Evolutionary conservation across 2,329 filamentous ascomycete genomes (phyloP), one percentile per base, ranked within the genome.

Genomic region (Aureobasidium sp.): DNA sequence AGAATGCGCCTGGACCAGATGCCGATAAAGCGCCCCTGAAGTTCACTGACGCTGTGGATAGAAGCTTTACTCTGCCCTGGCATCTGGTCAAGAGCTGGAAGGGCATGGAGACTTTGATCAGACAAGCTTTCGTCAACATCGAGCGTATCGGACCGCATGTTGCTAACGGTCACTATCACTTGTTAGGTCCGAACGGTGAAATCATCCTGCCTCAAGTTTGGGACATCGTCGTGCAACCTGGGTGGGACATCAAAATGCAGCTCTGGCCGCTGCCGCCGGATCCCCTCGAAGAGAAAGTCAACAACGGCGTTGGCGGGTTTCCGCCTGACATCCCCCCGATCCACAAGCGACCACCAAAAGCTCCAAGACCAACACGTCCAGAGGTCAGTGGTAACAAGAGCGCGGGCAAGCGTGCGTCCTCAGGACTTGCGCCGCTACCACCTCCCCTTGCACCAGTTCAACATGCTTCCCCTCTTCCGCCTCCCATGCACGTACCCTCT

Each of bases 21-120:
- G 78, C 80, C 61, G 80, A 80, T 66, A 89, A 90, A 73, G 80
- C 86, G 47, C 90, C 89, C 2, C 90, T 96, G 72, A 87, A 87
- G 67, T 96, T 96, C 77, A 95, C 95, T 75, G 92, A 97, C 72
- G 91, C 91, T 0, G 86, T 97, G 16, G 90, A 90, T 36, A 83
- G 92, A 66, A 96, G 95, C 74, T 97, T 95, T 73, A 94, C 86
- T 75, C 96, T 97, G 70, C 92, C 92, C 1, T 96, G 87, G 75
- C 85, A 92, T 65, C 74, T 95, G 34, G 96, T 91, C 74, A 85
- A 86, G 69, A 94, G 87, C n/a, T 71, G 69, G 70, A 72, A 79
- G 72, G 77, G 77, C 39, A 79, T 80, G 77, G 76, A 79, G 65
- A 70, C 71, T 34, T 71, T 80, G 52, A 79, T 80, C 71, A 76